Evolutionary conservation across 2,329 filamentous ascomycete species (phyloP).

Genomic region (Cladosporium austrohemisphaericum): DNA sequence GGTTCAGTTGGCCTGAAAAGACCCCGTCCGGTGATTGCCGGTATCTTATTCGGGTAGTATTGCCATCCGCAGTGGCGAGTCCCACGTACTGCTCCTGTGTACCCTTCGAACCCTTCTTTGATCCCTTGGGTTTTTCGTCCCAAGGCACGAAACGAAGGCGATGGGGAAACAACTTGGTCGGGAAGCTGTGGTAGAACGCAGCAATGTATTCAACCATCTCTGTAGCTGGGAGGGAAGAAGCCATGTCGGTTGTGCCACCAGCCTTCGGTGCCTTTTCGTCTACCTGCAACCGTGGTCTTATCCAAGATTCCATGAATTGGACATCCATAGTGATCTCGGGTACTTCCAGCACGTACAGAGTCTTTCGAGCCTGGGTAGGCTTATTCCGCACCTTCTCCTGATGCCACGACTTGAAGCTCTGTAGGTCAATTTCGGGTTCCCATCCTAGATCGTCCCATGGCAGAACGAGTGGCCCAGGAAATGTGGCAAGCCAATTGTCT

Average conservation of each 20-base stretch:
- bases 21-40: constrained; percentile 47
- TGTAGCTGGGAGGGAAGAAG: constrained; percentile 22
- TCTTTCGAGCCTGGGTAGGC: constrained; percentile 44
- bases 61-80: constrained; percentile 34
- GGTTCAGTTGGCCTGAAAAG: constrained; percentile 53
- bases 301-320: constrained; percentile 45
- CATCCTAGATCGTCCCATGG: constrained; percentile 57
- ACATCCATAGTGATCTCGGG: constrained; percentile 41
- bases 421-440: constrained; percentile 50
- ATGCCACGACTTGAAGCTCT: constrained; percentile 53
- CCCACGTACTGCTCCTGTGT: constrained; percentile 41
- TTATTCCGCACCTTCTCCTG: constrained; percentile 47
- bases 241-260: constrained; percentile 7
- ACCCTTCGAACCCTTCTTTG: constrained; percentile 11
- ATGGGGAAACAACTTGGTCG: constrained; percentile 43
- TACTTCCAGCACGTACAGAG: constrained; percentile 52
- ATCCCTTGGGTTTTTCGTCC: constrained; percentile 31
- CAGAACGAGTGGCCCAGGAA: constrained; percentile 58
- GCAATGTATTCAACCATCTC: constrained; percentile 43
- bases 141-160: constrained; percentile 49
- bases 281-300: constrained; percentile 23
- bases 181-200: constrained; percentile 54
- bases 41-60: constrained; percentile 49
- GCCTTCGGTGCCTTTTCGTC: constrained; percentile 11
- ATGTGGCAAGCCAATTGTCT: constrained; percentile 30